These are phyloP conservation scores for Agrocybe pediades DNA, from an alignment of 768 basidiomycete species.

Conservation along the genomic window DNA sequence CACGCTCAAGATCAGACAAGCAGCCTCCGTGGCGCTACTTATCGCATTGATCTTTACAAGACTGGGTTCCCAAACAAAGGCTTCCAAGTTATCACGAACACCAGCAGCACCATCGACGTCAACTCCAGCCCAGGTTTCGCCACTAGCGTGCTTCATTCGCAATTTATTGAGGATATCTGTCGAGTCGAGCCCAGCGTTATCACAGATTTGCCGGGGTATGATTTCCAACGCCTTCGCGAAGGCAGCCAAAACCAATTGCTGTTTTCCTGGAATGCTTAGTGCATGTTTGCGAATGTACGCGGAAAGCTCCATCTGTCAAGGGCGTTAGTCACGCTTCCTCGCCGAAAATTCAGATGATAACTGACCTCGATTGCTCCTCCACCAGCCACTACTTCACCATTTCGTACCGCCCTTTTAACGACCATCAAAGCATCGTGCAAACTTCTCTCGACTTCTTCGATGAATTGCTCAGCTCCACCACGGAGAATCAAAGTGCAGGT, in stretches of 20 bases:
- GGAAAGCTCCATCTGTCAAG: conserved; percentile 88
- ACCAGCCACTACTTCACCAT: conserved; percentile 95
- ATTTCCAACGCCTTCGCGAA: conserved; percentile 97
- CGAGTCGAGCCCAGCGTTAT: conserved; percentile 97
- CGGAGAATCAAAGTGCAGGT: conserved; percentile 94
- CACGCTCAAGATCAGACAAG: conserved; percentile 92
- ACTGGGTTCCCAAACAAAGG: conserved; percentile 98
- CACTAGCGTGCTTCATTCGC: conserved; percentile 91
- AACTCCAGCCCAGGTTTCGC: conserved; percentile 90
- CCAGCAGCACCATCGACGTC: conserved; percentile 90
- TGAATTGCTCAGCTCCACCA: conserved; percentile 98
- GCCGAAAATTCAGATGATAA: background rate
- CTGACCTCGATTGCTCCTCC: conserved; percentile 95
- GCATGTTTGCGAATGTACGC: conserved; percentile 92
- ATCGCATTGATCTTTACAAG: conserved; percentile 96
- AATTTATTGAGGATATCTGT: conserved; percentile 97
- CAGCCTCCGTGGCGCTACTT: conserved; percentile 93
- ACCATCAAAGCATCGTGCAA: conserved; percentile 99
- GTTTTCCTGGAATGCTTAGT: conserved; percentile 91
- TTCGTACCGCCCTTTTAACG: conserved; percentile 96
- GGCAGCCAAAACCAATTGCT: conserved; percentile 90
- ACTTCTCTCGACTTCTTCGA: conserved; percentile 96
- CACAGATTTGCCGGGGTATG: conserved; percentile 97
- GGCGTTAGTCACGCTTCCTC: background rate
- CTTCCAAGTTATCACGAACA: conserved; percentile 94